These are phyloP conservation scores for Lasiodiplodia gonubiensis DNA, from an alignment of 2,329 filamentous ascomycete species.

Conservation along the genomic window DNA sequence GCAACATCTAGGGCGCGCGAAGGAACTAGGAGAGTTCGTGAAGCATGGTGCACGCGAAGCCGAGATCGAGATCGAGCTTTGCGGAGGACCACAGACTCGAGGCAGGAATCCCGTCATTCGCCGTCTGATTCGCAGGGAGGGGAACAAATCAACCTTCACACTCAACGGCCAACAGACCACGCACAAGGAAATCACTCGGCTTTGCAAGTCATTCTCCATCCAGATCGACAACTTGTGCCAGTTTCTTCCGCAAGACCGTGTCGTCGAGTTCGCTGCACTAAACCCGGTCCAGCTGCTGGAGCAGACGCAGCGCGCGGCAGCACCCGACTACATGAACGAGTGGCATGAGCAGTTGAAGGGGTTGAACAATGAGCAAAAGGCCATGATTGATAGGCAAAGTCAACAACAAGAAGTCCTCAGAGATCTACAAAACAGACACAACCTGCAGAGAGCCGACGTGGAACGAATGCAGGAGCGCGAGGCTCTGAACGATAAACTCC, in stretches of 20 bases:
- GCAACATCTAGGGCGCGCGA: conserved; percentile 81
- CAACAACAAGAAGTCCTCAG: conserved; percentile 67
- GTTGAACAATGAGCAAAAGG: conserved; percentile 72
- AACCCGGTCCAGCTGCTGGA: conserved; percentile 80
- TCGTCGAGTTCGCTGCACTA: conserved; percentile 88
- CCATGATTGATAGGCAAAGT: conserved; percentile 63
- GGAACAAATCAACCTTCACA: conserved; percentile 80
- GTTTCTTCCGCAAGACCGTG: conserved; percentile 93
- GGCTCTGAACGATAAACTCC: conserved; percentile 67
- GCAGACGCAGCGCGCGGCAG: conserved; percentile 88
- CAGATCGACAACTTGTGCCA: conserved; percentile 98
- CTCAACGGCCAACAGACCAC: conserved; percentile 69
- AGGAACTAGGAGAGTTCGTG: conserved; percentile 85
- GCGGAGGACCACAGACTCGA: conserved; percentile 62
- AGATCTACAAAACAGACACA: conserved; percentile 74
- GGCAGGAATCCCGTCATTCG: conserved; percentile 73
- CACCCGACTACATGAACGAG: conserved; percentile 76
- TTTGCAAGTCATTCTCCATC: conserved; percentile 78
- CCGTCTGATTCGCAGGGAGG: conserved; percentile 78
- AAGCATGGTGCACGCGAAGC: conserved; percentile 84
- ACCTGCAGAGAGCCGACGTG: conserved; percentile 78
- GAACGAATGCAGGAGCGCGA: conserved; percentile 79
- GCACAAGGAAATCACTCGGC: conserved; percentile 68
- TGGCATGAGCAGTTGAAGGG: conserved; percentile 78
- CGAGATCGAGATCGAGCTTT: conserved; percentile 88